Percentiles rank a stretch among this genome's conserved stretches.
These are phyloP conservation scores for Sarcocystis neurona DNA, from an alignment of 169 alveolate genomes.

Conservation along the genomic window DNA sequence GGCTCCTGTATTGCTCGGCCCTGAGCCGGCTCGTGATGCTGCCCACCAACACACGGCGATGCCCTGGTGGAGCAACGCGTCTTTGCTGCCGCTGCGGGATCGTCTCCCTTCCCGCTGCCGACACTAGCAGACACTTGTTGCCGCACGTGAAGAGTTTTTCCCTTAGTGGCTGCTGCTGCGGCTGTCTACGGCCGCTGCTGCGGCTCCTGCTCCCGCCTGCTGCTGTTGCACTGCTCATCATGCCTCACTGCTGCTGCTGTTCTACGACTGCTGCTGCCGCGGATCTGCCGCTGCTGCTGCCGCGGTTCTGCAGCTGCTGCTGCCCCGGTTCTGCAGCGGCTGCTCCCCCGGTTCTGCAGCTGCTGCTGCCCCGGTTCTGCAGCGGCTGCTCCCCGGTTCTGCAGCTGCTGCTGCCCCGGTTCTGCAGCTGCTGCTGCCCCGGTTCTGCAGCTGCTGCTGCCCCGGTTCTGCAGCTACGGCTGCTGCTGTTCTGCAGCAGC, in stretches of 20 bases:
- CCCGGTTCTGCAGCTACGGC: background rate
- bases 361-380: background rate
- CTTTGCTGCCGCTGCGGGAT: too few relatives aligned
- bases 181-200: constrained; percentile 11
- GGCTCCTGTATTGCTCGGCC: too few relatives aligned
- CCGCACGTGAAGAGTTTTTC: too few relatives aligned
- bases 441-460: too few relatives aligned
- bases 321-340: constrained; percentile 21
- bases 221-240: background rate
- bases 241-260: background rate
- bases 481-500: constrained; percentile 12
- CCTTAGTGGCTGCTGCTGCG: too few relatives aligned
- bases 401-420: background rate
- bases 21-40: too few relatives aligned
- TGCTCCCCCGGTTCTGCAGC: constrained; percentile 13
- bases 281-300: background rate
- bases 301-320: constrained; percentile 15
- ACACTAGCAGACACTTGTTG: too few relatives aligned
- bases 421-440: constrained; percentile 6
- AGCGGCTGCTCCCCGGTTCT: background rate
- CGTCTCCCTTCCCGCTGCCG: too few relatives aligned
- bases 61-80: too few relatives aligned
- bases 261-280: background rate
- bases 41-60: too few relatives aligned
- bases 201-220: constrained; percentile 2